These are phyloP conservation scores for Andrographis paniculata DNA, from an alignment of 305 asterid genomes.

Conservation along the genomic window DNA sequence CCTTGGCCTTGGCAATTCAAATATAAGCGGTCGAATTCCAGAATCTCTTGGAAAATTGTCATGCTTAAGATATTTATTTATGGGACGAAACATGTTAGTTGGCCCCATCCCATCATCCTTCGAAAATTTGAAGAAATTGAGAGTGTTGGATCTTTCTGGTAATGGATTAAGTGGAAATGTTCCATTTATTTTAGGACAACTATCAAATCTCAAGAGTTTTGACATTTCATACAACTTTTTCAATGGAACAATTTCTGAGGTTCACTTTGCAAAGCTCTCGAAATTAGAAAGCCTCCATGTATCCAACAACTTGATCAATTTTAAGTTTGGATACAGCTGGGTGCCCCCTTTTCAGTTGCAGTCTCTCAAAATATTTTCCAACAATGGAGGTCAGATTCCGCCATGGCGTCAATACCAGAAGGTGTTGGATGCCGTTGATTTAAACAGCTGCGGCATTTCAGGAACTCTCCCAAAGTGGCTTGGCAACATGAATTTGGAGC, in stretches of 20 bases:
- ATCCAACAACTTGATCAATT: background rate
- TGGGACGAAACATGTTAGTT: too few relatives aligned
- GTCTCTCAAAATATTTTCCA: background rate
- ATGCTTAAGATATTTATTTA: too few relatives aligned
- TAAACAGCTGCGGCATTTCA: slow-evolving; percentile 2
- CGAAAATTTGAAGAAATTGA: too few relatives aligned
- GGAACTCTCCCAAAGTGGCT: slow-evolving; percentile 13
- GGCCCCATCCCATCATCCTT: too few relatives aligned
- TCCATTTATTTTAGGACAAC: slow-evolving; percentile 7
- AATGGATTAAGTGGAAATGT: background rate
- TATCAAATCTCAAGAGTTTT: slow-evolving; percentile 7
- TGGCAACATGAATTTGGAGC: background rate
- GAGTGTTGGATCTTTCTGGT: too few relatives aligned
- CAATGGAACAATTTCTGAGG: slow-evolving; percentile 1
- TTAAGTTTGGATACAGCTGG: too few relatives aligned
- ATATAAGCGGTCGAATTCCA: too few relatives aligned
- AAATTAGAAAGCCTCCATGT: too few relatives aligned
- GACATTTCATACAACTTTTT: background rate
- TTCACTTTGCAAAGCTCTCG: too few relatives aligned
- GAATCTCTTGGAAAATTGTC: too few relatives aligned
- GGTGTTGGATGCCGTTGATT: background rate
- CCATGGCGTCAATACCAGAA: slow-evolving; percentile 14
- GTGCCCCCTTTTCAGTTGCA: too few relatives aligned
- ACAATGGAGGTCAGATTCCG: slow-evolving; percentile 13
- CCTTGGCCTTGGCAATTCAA: too few relatives aligned